Conservation (phyloP, 495 filamentous ascomycete species). For the Aspergillus heteromorphus region DNA sequence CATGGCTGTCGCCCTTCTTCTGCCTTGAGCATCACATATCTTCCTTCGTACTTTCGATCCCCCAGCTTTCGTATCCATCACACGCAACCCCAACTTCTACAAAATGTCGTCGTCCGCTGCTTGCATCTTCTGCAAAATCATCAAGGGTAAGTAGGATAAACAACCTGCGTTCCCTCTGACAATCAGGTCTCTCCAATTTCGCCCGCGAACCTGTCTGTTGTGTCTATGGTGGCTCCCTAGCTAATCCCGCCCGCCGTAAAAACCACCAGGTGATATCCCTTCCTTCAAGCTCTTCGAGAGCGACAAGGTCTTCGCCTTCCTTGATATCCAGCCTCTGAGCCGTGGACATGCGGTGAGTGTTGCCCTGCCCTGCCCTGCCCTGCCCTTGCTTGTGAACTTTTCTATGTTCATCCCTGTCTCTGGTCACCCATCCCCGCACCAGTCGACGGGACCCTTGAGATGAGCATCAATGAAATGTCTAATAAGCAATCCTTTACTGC, state of each 20-base stretch:
- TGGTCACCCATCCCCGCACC: constrained; percentile 23
- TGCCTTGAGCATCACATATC: background rate
- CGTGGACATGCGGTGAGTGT: constrained; percentile 70
- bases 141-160: constrained; percentile 89
- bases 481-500: background rate
- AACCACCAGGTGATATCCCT: constrained; percentile 76
- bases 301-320: constrained; percentile 91
- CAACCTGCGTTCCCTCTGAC: too few relatives aligned
- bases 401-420: background rate
- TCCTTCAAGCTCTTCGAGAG: constrained; percentile 92
- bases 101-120: constrained; percentile 47
- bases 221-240: background rate
- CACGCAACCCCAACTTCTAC: background rate
- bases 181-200: background rate
- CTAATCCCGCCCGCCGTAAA: background rate
- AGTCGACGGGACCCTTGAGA: background rate
- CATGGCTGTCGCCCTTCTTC: background rate
- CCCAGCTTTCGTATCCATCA: background rate
- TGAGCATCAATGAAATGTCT: background rate
- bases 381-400: background rate
- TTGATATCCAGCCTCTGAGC: constrained; percentile 88
- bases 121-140: constrained; percentile 98
- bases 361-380: too few relatives aligned
- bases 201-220: background rate
- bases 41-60: too few relatives aligned